These are phyloP conservation scores for Rhizoclosmatium sp. DNA, from an alignment of 192 early-diverging fungal species.

Conservation along the genomic window DNA sequence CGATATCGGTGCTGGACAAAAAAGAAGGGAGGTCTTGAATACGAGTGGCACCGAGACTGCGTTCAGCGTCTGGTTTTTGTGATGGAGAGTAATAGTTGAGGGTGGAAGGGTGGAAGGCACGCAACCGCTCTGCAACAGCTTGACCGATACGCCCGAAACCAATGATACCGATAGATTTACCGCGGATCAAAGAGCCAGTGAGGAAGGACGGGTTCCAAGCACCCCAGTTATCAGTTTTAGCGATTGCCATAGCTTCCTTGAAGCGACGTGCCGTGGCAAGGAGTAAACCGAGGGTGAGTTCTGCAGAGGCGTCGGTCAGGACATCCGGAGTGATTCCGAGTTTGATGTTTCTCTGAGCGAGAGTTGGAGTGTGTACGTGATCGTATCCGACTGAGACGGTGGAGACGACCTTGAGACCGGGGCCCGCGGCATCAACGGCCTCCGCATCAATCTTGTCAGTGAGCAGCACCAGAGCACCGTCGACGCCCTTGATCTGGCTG, in stretches of 20 bases:
- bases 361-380: slow-evolving; percentile 9
- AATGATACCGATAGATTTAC: slow-evolving; percentile 84
- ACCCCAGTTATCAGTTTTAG: slow-evolving; percentile 66
- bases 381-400: slow-evolving; percentile 32
- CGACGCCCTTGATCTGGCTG: slow-evolving; percentile 8
- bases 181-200: slow-evolving; percentile 75
- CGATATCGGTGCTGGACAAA: slow-evolving; percentile 71
- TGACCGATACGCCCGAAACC: slow-evolving; percentile 85
- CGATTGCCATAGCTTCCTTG: slow-evolving; percentile 61
- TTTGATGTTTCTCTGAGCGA: slow-evolving; percentile 46
- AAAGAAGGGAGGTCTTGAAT: slow-evolving; percentile 63
- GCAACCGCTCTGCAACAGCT: slow-evolving; percentile 75
- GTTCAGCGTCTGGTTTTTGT: slow-evolving; percentile 56
- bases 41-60: slow-evolving; percentile 55
- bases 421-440: slow-evolving; percentile 71
- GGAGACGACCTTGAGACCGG: slow-evolving; percentile 18
- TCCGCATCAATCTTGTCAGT: slow-evolving; percentile 79
- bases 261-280: slow-evolving; percentile 76
- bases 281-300: slow-evolving; percentile 78
- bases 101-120: slow-evolving; percentile 73
- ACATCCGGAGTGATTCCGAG: slow-evolving; percentile 89
- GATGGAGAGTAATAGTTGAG: slow-evolving; percentile 70
- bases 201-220: slow-evolving; percentile 72
- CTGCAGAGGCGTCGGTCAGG: slow-evolving; percentile 88
- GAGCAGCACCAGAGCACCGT: slow-evolving; percentile 52